These are phyloP conservation scores for Rhodotorula kratochvilovae DNA, from an alignment of 768 basidiomycete genomes.

Conservation along the genomic window DNA sequence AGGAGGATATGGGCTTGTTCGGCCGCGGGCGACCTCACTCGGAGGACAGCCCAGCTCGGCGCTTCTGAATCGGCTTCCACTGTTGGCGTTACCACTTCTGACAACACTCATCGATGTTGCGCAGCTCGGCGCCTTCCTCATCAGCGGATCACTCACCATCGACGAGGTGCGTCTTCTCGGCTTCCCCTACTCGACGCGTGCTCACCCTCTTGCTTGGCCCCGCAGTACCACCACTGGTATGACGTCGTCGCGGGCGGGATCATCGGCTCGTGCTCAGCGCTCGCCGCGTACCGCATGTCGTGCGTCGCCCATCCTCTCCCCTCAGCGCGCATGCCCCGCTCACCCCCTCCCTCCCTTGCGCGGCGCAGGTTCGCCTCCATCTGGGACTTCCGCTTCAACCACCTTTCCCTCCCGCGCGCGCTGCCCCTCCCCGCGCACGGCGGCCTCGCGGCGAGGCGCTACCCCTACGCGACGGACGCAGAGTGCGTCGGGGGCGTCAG, in stretches of 20 bases:
- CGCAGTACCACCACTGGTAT: constrained; percentile 55
- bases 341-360: not conserved
- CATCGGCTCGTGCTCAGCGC: constrained; percentile 54
- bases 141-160: constrained; percentile 58
- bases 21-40: no score
- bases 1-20: no score
- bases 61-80: no score
- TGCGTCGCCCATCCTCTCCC: constrained; percentile 2
- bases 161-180: constrained; percentile 49
- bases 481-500: not conserved
- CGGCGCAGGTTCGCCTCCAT: constrained; percentile 55
- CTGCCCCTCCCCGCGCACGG: not conserved
- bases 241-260: constrained; percentile 57
- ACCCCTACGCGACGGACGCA: constrained; percentile 12
- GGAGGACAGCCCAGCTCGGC: no score
- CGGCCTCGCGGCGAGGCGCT: constrained; percentile 3
- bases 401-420: constrained; percentile 53
- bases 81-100: no score
- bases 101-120: no score
- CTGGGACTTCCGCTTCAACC: constrained; percentile 60
- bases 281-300: constrained; percentile 46
- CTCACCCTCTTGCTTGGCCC: not conserved
- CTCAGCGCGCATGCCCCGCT: not conserved
- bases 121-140: constrained; percentile 54
- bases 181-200: not conserved